Evolutionary conservation across 306 rosid genomes (phyloP), one percentile per base, ranked within the genome.

Genomic region (Dryas octopetala): DNA sequence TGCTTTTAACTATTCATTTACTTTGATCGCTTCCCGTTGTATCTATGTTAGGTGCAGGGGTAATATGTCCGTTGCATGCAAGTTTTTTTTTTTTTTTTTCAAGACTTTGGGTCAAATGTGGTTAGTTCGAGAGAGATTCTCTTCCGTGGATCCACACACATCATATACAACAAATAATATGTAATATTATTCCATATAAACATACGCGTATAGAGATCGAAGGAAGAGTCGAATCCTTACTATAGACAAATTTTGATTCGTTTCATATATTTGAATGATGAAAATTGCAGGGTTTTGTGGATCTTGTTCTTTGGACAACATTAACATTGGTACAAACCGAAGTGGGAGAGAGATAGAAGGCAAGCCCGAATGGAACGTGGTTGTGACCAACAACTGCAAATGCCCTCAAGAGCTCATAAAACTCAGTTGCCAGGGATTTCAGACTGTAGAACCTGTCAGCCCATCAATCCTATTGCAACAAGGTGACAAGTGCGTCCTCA

Each of bases 351-450:
- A 57, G 62, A 41, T 78, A 4, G 14, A 61, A 13, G 88, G 89
- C 1, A 32, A 83, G 26, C 83, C 96, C 0, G 96, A 86, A 78
- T 85, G 96, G 96, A 57, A 81, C 12, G 89, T 90, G 68, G 75
- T 62, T 11, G 89, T 90, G 79, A 79, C 74, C 61, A 90, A 90
- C 81, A 86, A 74, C 32, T 86, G 93, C 46, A 4, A 17, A 0
- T 88, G 91, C 45, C 16, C 81, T 23, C 93, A 85, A 51, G 70
- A 62, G 43, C 32, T 28, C 46, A 78, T 90, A 4, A 12, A 23
- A 2, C 62, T 88, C 66, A 2, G 75, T 0, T 88, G 91, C 66
- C 6, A 61, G 54, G 91, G 85, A 6, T 87, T 87, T 74, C 86
- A 84, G 69, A 81, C 78, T 4, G 12, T 51, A 5, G 85, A 82